Percentiles rank a stretch among this genome's conserved stretches.
These are phyloP conservation scores for Ophiostoma pallidulum DNA, from an alignment of 2,329 filamentous ascomycete genomes.

Conservation along the genomic window DNA sequence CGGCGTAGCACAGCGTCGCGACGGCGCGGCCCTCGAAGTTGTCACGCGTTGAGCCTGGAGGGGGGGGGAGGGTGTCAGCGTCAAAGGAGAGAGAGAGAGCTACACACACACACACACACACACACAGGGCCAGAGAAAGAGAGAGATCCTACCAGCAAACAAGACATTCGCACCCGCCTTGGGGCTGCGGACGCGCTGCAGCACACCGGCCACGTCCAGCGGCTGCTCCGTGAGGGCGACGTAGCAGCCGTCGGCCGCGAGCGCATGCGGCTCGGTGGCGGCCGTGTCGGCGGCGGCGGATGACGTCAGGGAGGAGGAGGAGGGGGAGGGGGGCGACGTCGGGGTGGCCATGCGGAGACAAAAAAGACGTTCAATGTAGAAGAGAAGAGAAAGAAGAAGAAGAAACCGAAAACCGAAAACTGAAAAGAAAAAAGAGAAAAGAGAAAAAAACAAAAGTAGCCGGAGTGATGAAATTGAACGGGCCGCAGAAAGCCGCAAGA, in stretches of 20 bases:
- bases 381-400: not conserved
- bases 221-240: slow-evolving; percentile 57
- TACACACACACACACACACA: not conserved
- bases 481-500: too few species aligned
- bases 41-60: slow-evolving; percentile 64
- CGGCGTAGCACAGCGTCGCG: slow-evolving; percentile 63
- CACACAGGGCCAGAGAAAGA: not conserved
- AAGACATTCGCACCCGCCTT: slow-evolving; percentile 67
- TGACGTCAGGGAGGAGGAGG: not conserved
- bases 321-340: too few species aligned
- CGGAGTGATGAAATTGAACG: too few species aligned
- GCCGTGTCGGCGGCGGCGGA: not conserved
- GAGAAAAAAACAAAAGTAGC: too few species aligned
- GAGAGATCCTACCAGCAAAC: slow-evolving; percentile 50
- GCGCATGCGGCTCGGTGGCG: slow-evolving; percentile 21
- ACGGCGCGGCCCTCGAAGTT: slow-evolving; percentile 64
- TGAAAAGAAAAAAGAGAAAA: not conserved
- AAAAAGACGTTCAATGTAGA: too few species aligned
- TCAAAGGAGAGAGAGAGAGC: slow-evolving; percentile 10
- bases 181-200: slow-evolving; percentile 61
- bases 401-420: not conserved
- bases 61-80: slow-evolving; percentile 8
- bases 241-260: slow-evolving; percentile 39
- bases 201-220: slow-evolving; percentile 48
- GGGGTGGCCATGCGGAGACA: too few species aligned